These are phyloP conservation scores for Colletotrichum sp. DNA, from an alignment of 2,329 filamentous ascomycete genomes.

Conservation along the genomic window DNA sequence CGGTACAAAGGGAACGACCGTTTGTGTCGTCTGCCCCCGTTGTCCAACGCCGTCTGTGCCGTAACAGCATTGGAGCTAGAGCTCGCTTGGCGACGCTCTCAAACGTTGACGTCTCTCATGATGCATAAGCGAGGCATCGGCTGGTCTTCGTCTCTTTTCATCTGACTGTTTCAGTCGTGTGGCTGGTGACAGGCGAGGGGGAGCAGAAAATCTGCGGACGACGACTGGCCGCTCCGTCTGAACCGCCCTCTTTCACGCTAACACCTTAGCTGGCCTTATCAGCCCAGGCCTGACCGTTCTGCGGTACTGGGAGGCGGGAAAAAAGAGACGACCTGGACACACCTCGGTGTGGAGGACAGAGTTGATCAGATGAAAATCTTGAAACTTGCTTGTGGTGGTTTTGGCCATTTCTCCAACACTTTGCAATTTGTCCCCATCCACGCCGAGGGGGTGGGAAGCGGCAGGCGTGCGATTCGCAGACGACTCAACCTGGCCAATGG, in stretches of 20 bases:
- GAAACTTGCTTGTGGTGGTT: slow-evolving; percentile 5
- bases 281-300: not conserved
- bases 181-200: not conserved
- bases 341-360: not conserved
- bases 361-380: slow-evolving; percentile 8
- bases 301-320: not conserved
- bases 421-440: not conserved
- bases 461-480: not conserved
- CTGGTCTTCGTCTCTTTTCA: not conserved
- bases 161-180: slow-evolving; percentile 13
- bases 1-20: not conserved
- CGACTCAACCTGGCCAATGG: not conserved
- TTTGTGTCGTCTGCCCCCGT: not conserved
- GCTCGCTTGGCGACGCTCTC: slow-evolving; percentile 7
- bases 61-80: not conserved
- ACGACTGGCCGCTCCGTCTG: slow-evolving; percentile 15
- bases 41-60: not conserved
- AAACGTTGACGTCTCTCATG: slow-evolving; percentile 13
- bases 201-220: not conserved
- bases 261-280: not conserved
- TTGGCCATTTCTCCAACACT: not conserved
- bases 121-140: not conserved
- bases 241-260: not conserved
- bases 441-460: slow-evolving; percentile 4
- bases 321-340: not conserved